Base-by-base conservation (phyloP, 176 grass and related monocot genomes). In the Chrysopogon serrulatus region DNA sequence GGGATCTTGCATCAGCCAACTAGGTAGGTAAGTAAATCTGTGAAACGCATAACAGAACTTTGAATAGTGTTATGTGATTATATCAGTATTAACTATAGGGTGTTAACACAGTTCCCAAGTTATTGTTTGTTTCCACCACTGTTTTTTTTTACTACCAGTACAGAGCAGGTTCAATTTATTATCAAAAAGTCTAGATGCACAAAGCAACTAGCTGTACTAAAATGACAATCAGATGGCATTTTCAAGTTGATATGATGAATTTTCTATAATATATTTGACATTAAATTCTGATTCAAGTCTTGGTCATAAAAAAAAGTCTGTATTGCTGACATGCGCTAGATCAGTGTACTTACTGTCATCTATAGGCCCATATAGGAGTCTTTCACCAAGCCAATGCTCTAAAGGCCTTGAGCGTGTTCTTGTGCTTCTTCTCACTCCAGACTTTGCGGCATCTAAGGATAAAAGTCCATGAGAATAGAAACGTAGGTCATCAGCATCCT, bases 331-430 rank as follows among this genome's bases (percentile, higher is more conserved):
- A 4, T 6, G 1, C 67, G 4, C 44, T 80, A 80, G 33, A 83
- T 83, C 18, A 48, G 44, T 73, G 66, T 54, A 92, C 97, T 94
- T 83, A 99, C 97, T 92, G 10, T 85, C 75, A 76, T 92, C 68
- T 76, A 99, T 86, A 27, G 88, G 93, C 43, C 79, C 93, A 82
- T 91, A 99, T 36, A 99, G 28, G 0, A 92, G 86, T 79, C 88
- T 88, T 72, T 99, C 97, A 13, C 97, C 97, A 63, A 77, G 87
- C 97, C 97, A 99, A 32, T 86, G 39, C 81, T 90, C n/a, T 56
- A 96, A 83, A 79, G 93, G 93, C 60, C 86, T 92, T 68, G 81
- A 79, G 15, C 77, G 86, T 37, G 91, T 86, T 86, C 97, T 88
- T 53, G 93, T 94, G 74, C 97, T 99, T 84, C 83, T 85, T 83